These are phyloP conservation scores for Lasiosphaeria ovina DNA, from an alignment of 495 filamentous ascomycete species.

Conservation along the genomic window DNA sequence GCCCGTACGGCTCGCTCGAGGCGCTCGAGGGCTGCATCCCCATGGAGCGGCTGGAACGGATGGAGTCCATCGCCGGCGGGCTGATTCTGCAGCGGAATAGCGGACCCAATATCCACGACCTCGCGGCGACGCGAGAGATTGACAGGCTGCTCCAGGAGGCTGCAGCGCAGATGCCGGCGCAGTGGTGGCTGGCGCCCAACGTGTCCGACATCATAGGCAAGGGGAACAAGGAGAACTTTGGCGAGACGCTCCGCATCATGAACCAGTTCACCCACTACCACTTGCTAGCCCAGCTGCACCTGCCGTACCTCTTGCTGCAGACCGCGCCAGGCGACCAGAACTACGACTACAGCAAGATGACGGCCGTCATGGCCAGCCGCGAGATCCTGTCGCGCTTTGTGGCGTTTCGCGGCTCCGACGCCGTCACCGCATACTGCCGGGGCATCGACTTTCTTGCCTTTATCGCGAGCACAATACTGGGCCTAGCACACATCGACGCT, in stretches of 20 bases:
- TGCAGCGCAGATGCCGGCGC: slow-evolving; percentile 23
- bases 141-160: slow-evolving; percentile 30
- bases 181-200: slow-evolving; percentile 36
- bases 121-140: slow-evolving; percentile 19
- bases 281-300: slow-evolving; percentile 34
- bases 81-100: slow-evolving; percentile 30
- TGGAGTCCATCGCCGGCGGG: neutral
- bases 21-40: slow-evolving; percentile 10
- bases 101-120: slow-evolving; percentile 12
- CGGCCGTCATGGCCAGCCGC: slow-evolving; percentile 30
- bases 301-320: slow-evolving; percentile 33
- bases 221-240: slow-evolving; percentile 12
- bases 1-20: slow-evolving; percentile 18
- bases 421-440: slow-evolving; percentile 31
- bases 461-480: slow-evolving; percentile 33
- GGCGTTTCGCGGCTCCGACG: slow-evolving; percentile 30
- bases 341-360: slow-evolving; percentile 37
- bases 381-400: slow-evolving; percentile 38
- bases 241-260: slow-evolving; percentile 27
- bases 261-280: slow-evolving; percentile 35
- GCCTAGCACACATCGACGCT: slow-evolving; percentile 21
- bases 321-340: slow-evolving; percentile 6
- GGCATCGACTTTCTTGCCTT: slow-evolving; percentile 38
- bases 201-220: slow-evolving; percentile 8
- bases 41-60: slow-evolving; percentile 20